Conservation (phyloP, 1,139 yeast species). For the Saccharomyces hybrid region DNA sequence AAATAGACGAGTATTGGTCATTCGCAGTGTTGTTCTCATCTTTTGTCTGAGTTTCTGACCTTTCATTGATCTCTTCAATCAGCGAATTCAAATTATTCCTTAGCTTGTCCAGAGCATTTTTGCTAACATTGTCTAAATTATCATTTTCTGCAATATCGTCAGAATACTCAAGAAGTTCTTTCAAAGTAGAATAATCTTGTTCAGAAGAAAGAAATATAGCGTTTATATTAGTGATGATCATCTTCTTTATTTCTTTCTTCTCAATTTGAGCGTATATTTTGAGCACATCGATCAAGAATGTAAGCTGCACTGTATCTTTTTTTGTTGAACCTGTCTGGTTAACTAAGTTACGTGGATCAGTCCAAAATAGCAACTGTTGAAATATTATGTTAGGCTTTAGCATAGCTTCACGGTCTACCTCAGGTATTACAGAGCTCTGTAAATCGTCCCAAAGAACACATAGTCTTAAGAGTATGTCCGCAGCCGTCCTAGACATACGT, state of each 20-base stretch:
- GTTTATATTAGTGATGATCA: constrained; percentile 46
- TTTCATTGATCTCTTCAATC: constrained; percentile 21
- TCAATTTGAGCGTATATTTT: constrained; percentile 42
- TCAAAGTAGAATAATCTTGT: constrained; percentile 24
- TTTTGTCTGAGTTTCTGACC: constrained; percentile 10
- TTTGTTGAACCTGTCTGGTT: constrained; percentile 39
- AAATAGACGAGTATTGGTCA: constrained; percentile 29
- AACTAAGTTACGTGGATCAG: constrained; percentile 70
- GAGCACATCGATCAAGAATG: constrained; percentile 51
- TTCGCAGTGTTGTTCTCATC: constrained; percentile 11
- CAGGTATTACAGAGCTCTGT: constrained; percentile 32
- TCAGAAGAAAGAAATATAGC: constrained; percentile 41
- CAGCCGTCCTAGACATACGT: constrained; percentile 54
- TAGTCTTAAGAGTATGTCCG: constrained; percentile 59
- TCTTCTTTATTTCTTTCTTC: constrained; percentile 48
- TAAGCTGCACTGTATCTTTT: constrained; percentile 47
- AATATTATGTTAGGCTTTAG: constrained; percentile 53
- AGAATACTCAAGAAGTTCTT: constrained; percentile 26
- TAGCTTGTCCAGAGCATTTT: constrained; percentile 44
- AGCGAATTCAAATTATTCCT: constrained; percentile 20
- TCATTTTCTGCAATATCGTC: constrained; percentile 27
- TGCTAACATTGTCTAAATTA: constrained; percentile 38
- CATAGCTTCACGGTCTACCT: constrained; percentile 33
- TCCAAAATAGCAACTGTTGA: constrained; percentile 78
- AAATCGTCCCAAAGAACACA: constrained; percentile 32